Evolutionary conservation across 1,284 basidiomycete species (phyloP).

Genomic region (Xanthoconium separans): DNA sequence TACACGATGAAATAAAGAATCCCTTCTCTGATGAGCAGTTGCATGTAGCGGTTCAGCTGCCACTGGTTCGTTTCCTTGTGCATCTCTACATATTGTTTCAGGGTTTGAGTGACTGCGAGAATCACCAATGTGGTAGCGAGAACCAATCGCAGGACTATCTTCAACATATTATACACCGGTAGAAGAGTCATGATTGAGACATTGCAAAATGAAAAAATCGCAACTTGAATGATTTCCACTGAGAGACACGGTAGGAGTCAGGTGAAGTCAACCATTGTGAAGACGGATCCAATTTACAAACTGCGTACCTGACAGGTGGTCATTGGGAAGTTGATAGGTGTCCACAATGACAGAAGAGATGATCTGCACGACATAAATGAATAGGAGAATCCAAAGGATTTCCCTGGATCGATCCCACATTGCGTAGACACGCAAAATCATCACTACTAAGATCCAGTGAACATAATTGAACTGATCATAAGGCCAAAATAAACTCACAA

Average conservation of each 20-base stretch:
- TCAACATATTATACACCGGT: neutral
- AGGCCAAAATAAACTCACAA: too few relatives aligned
- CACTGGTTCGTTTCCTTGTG: neutral
- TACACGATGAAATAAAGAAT: constrained; percentile 4
- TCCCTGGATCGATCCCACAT: too few relatives aligned
- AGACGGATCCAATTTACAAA: too few relatives aligned
- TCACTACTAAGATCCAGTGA: too few relatives aligned
- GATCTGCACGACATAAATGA: too few relatives aligned
- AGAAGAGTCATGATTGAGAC: neutral
- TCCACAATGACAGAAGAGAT: too few relatives aligned
- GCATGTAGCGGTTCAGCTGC: too few relatives aligned
- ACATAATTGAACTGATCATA: too few relatives aligned
- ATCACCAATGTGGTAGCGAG: neutral
- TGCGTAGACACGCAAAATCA: too few relatives aligned
- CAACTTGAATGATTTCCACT: neutral
- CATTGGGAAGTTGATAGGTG: too few relatives aligned
- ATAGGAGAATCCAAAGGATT: too few relatives aligned
- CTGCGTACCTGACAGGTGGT: too few relatives aligned
- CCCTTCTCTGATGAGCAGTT: neutral
- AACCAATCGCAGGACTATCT: neutral
- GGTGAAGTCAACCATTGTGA: neutral
- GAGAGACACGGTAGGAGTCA: neutral
- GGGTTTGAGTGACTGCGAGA: neutral
- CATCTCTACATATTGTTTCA: neutral
- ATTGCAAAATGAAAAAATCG: neutral